Conservation (phyloP, 1,139 yeast species). For the Nakaseomyces kungkrabaensis region DNA sequence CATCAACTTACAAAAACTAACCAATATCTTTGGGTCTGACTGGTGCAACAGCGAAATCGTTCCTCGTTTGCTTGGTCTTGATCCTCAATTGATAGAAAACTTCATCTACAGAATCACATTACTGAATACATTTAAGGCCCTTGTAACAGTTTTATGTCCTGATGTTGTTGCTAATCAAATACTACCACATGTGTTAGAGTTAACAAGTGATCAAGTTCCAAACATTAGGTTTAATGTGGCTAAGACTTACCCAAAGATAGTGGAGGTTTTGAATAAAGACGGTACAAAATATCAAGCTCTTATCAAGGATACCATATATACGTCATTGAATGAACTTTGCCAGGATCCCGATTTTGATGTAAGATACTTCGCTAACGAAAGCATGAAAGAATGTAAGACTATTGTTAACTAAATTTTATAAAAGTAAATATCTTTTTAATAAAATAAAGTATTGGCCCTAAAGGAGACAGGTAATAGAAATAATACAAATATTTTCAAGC, state of each 20-base stretch:
- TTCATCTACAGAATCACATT: conserved; percentile 90
- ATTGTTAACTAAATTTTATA: conserved; percentile 5
- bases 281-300: conserved; percentile 26
- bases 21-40: conserved; percentile 79
- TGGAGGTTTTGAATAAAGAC: conserved; percentile 37
- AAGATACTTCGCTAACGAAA: conserved; percentile 67
- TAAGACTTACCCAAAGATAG: conserved; percentile 60
- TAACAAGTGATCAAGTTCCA: conserved; percentile 77
- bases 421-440: not conserved
- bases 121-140: conserved; percentile 71
- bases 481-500: no score
- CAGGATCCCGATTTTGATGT: conserved; percentile 84
- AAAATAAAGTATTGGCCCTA: no score
- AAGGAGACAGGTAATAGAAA: no score
- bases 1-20: conserved; percentile 63
- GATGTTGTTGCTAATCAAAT: conserved; percentile 52
- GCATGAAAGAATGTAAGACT: conserved; percentile 33
- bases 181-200: conserved; percentile 67
- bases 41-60: conserved; percentile 90
- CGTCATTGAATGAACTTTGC: conserved; percentile 53
- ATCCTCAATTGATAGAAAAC: conserved; percentile 34
- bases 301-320: conserved; percentile 46
- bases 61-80: conserved; percentile 53
- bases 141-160: conserved; percentile 58
- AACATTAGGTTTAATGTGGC: conserved; percentile 94